Base-by-base conservation (phyloP, 345 rosid species). In the Salix udensis region DNA sequence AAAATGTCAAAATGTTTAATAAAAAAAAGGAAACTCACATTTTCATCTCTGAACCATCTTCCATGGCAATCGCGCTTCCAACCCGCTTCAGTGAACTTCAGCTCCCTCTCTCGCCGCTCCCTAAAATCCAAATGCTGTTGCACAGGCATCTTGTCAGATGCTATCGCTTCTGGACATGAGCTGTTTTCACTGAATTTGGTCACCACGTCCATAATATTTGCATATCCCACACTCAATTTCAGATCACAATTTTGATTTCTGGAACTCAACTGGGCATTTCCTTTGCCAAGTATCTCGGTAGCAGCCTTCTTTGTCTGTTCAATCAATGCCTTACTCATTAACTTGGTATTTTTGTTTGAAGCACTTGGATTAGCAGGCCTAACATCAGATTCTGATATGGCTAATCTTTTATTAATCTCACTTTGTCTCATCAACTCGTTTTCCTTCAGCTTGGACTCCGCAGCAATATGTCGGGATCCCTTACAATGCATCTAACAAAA, bases 31-130 rank as follows among this genome's bases (percentile, higher is more conserved):
- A 66, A 70, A 60, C 86, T 81, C 68, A 88, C 89, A 76, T 84
- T 86, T 77, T 88, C 89, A 75, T 88, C 91, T 74, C 76, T 81
- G 70, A 73, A 85, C 91, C 89, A 86, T 86, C 77, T 85, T 30
- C 91, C 91, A 77, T 84, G 82, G 70, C 89, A 74, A 58, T 86
- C 86, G 9, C 85, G 88, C 81, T 88, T 88, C 89, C 91, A 88
- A 65, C 91, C 91, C 11, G 89, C 84, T 75, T 86, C 83, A 70
- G 76, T 85, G 74, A 88, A 88, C 82, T 83, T 82, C 52, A 86
- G 87, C 70, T 86, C 89, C 68, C 74, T 87, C 78, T 88, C 88
- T 16, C 77, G 76, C 18, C 70, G 80, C 74, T 76, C 86, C 67
- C 50, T 68, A 52, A 80, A 78, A 68, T 84, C 78, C 72, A 76